Evolutionary conservation across 805 yeast genomes (phyloP), one percentile per base, ranked within the genome.

Genomic region (Candida silvicultrix): DNA sequence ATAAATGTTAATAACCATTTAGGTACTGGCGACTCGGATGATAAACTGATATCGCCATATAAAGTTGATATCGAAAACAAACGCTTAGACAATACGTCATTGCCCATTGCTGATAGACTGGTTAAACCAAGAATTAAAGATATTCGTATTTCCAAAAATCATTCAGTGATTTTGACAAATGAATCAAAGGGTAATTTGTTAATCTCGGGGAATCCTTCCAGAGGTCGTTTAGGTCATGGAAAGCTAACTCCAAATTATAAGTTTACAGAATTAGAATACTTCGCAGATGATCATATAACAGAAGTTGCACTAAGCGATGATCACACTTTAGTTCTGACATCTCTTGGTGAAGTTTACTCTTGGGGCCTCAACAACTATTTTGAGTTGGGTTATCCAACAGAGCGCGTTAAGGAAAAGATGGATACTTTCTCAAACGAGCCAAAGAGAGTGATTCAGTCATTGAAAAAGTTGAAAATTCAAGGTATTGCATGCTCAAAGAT

Each of bases 361-460:
- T 90, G 96, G 95, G 97, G 97, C 0, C 71, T 79, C 49, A 87
- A 87, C 56, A 68, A 72, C 16, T 73, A 63, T 59, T 75, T 75
- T n/a, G 95, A 86, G 58, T 62, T 87, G 20, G 95, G 95, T 0
- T 73, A 71, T 50, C 59, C 63, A 2, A 66, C 69, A 6, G 64
- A 59, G 34, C 50, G 47, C 37, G 40, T 52, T 25, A 57, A 53
- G 22, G 58, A 52, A n/a, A 58, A 56, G 43, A 49, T 54, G 2
- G 56, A 58, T 20, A 56, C 59, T 2, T 61, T 53, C 41, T 39
- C 56, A 0, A 60, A 59, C n/a, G 60, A 52, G 9, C 67, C 63
- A 18, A 62, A 43, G 51, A 57, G 54, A 46, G 54, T 47, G 38
- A 31, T 57, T 12, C 54, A 55, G 31, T 45, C 42, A 0, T 59